Base-by-base conservation (phyloP, 1,284 basidiomycete species). In the Cryptococcus hybrid region DNA sequence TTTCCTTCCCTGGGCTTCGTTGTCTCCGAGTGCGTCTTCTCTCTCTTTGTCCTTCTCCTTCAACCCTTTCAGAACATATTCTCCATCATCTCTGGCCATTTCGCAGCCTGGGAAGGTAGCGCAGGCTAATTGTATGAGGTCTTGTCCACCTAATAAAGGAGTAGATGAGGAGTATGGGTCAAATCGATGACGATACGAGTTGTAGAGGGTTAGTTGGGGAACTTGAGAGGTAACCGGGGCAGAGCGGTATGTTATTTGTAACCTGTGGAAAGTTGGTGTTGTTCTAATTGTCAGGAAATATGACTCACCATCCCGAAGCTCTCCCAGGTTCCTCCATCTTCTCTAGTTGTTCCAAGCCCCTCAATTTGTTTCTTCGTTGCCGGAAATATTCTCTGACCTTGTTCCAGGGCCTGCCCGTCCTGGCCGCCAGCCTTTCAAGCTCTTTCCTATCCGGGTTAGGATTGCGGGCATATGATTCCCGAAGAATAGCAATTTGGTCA, bases 301-400 rank as follows among this genome's bases (percentile, higher is more conserved):
- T 11, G 34, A 66, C 69, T 55, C 49, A 74, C 74, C 74, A 76
- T 43, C 70, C 66, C 5, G 63, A 62, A 18, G 74, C 74, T n/a
- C 74, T 49, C 11, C 70, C 71, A 2, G 74, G 74, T 54, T 76
- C 74, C 50, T 71, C 66, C 71, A 75, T 72, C 4, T 30, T 51
- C 44, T 75, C 74, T 39, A 76, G 45, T 40, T 68, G 67, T 5
- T 57, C 68, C 37, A 76, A 47, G 0, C 74, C 74, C 49, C 74
- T 63, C 51, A 74, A 54, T 65, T 76, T 75, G 58, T 75, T 74
- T 46, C 74, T 52, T 37, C 74, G 47, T 49, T 76, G 74, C 48
- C 74, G 54, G 48, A 76, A 76, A 60, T 76, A 76, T 59, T 76
- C 73, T 24, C 73, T 51, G 47, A 76, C 71, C 59, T 73, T 75